Evolutionary conservation across 148 eudicot genomes (phyloP).

Genomic region (Vaccinium macrocarpon): DNA sequence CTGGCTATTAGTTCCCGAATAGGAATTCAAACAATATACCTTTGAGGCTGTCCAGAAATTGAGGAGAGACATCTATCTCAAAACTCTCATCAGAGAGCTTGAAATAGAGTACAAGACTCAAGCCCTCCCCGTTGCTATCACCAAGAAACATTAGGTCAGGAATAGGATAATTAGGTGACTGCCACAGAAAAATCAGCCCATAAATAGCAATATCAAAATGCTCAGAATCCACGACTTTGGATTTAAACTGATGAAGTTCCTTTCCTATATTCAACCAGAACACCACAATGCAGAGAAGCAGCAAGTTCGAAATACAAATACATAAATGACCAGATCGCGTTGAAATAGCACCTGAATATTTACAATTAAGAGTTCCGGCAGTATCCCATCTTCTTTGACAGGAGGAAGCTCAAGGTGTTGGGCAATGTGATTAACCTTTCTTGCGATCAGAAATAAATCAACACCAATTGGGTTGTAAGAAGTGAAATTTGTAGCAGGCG

Average conservation of each 20-base stretch:
- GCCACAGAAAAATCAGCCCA: slow-evolving; percentile 8
- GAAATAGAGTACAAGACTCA: slow-evolving; percentile 82
- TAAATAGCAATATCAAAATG: background rate
- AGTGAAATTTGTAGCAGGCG: slow-evolving; percentile 47
- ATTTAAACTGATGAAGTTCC: background rate
- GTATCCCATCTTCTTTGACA: slow-evolving; percentile 32
- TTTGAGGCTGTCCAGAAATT: slow-evolving; percentile 64
- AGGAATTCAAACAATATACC: slow-evolving; percentile 34
- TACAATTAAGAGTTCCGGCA: slow-evolving; percentile 69
- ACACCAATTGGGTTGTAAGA: slow-evolving; percentile 75
- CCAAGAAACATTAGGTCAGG: slow-evolving; percentile 60
- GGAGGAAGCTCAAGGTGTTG: slow-evolving; percentile 78
- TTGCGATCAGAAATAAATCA: slow-evolving; percentile 57
- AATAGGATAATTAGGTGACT: slow-evolving; percentile 70
- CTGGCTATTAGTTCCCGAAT: background rate
- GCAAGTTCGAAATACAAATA: background rate
- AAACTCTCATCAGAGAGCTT: slow-evolving; percentile 57
- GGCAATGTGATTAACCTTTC: slow-evolving; percentile 80
- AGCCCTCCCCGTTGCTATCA: slow-evolving; percentile 78
- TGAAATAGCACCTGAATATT: slow-evolving; percentile 62
- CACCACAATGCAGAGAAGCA: background rate
- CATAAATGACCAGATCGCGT: background rate
- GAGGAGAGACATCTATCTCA: slow-evolving; percentile 58
- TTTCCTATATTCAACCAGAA: background rate
- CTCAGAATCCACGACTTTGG: background rate